Evolutionary conservation across 208 protist species (phyloP), one percentile per base, ranked within the genome.

Genomic region (Trypanosoma rangeli): DNA sequence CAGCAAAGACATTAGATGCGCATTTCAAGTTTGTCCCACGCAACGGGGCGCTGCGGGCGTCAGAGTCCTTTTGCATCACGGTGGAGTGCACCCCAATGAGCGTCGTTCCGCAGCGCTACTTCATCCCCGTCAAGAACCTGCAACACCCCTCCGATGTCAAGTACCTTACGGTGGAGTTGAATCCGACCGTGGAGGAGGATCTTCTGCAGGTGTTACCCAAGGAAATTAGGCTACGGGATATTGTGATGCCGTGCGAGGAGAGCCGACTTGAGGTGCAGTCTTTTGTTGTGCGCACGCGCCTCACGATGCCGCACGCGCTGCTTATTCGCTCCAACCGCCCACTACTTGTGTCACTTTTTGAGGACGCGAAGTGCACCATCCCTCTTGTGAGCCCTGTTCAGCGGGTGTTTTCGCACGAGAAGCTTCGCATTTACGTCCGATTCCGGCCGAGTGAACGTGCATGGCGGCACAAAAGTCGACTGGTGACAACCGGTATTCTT

Each of bases 91-190:
- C 86, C 5, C 84, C 90, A 22, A 75, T 74, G 20, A 84, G 82
- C 64, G 79, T 86, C 28, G 87, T 87, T 3, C 90, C 86, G 8
- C 90, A 95, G 64, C 86, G 84, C 64, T 95, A 94, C 61, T 83
- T 94, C 48, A 86, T 95, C 55, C 87, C 90, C 5, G 82, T 95
- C 22, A 92, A 86, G 60, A 94, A 95, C 39, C 62, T 93, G 29
- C 78, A 84, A 61, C 82, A 93, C 73, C 64, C 76, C 3, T 49
- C 64, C 0, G 86, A 93, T 61, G 76, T 94, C 48, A 74, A 81
- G 57, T 94, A 94, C 71, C 46, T 95, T 33, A 81, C 84, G 15
- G 80, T 95, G 12, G 84, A 89, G 64, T 55, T 95, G 55, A 91
- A 94, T 66, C 86, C 90, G 4, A 90, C 76, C 2, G 75, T 83